phyloP scores from a whole-genome alignment of 208 protist genomes.

The Phytomonas sp. region DNA sequence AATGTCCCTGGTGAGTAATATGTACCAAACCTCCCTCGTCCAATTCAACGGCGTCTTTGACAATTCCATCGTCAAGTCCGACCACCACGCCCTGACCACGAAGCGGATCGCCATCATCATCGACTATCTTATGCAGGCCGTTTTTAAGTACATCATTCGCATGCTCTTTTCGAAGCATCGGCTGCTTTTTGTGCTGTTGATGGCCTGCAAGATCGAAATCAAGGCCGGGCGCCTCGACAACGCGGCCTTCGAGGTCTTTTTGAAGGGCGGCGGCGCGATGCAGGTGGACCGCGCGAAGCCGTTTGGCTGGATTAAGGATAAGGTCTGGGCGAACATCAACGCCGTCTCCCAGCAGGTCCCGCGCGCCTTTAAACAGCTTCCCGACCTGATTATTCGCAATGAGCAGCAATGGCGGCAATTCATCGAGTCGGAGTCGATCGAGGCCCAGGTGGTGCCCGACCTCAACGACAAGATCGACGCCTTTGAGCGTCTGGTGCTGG shows the following conservation, averaged over 20 bases:
- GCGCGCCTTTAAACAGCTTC: conserved; percentile 92
- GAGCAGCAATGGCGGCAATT: conserved; percentile 91
- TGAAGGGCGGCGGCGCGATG: conserved; percentile 94
- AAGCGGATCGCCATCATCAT: conserved; percentile 96
- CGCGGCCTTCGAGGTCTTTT: conserved; percentile 84
- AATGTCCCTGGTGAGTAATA: conserved; percentile 94
- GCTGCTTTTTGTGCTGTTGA: conserved; percentile 93
- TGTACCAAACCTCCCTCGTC: conserved; percentile 98
- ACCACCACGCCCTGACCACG: conserved; percentile 82
- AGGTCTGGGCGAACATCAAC: conserved; percentile 94
- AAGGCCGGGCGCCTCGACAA: conserved; percentile 69
- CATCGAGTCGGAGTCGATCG: conserved; percentile 93
- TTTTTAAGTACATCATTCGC: conserved; percentile 94
- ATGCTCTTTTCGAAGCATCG: conserved; percentile 98
- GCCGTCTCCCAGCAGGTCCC: conserved; percentile 77
- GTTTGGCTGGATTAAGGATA: conserved; percentile 93
- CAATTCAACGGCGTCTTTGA: conserved; percentile 97
- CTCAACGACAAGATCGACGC: conserved; percentile 88
- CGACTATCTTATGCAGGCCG: conserved; percentile 87
- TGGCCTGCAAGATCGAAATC: conserved; percentile 96
- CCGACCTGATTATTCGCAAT: conserved; percentile 89
- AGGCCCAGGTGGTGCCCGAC: conserved; percentile 86
- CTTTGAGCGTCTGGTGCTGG: conserved; percentile 93
- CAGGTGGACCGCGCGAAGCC: conserved; percentile 90
- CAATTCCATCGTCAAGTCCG: conserved; percentile 85